Conservation (phyloP, 2,329 filamentous ascomycete genomes). For the Lecanoromycetidae sp. region DNA sequence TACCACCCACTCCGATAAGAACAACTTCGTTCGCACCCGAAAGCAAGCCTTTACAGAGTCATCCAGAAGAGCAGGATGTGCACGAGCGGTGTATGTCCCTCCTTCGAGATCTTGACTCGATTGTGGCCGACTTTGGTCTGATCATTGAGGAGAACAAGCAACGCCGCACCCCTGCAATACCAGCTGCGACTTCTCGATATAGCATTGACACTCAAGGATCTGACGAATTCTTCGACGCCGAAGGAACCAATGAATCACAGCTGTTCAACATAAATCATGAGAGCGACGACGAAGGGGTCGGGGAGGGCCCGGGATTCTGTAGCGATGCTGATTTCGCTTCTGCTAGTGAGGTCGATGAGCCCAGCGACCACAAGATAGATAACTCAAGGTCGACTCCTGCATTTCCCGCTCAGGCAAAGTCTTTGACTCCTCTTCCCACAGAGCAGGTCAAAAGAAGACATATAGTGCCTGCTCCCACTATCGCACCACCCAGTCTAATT, state of each 20-base stretch:
- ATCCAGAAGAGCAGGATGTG: constrained; percentile 52
- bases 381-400: constrained; percentile 37
- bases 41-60: constrained; percentile 24
- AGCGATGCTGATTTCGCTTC: constrained; percentile 49
- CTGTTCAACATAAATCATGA: constrained; percentile 63
- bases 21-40: constrained; percentile 15
- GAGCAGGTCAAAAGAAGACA: constrained; percentile 53
- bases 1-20: constrained; percentile 26
- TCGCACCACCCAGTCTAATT: constrained; percentile 78
- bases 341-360: constrained; percentile 45
- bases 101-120: constrained; percentile 71
- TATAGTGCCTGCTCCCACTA: constrained; percentile 60
- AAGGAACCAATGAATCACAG: constrained; percentile 53
- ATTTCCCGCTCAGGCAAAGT: constrained; percentile 66
- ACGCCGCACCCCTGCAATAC: constrained; percentile 48
- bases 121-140: constrained; percentile 68
- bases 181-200: constrained; percentile 43
- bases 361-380: constrained; percentile 25
- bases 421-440: constrained; percentile 64
- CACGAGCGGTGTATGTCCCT: constrained; percentile 75
- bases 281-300: constrained; percentile 56
- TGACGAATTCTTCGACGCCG: constrained; percentile 92
- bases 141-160: constrained; percentile 70
- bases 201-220: constrained; percentile 73
- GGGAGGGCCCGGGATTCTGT: constrained; percentile 43